Conservation (phyloP, 2,329 filamentous ascomycete genomes). For the Ophiocordyceps polyrhachis-furcata region DNA sequence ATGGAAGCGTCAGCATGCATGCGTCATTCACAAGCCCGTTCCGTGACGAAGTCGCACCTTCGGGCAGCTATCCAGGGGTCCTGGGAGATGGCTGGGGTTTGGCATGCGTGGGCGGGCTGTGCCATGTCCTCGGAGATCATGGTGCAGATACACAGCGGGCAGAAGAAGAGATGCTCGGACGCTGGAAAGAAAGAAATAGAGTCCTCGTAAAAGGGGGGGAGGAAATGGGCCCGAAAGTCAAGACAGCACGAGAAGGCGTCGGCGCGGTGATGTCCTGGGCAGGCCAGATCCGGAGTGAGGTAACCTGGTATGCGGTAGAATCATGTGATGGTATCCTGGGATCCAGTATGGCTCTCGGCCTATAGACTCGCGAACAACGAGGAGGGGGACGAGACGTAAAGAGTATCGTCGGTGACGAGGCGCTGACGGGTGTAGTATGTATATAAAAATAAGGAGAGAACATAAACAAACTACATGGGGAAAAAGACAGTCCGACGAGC, state of each 20-base stretch:
- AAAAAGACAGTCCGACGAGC: neutral
- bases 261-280: slow-evolving; percentile 1
- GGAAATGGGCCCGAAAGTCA: neutral
- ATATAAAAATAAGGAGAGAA: neutral
- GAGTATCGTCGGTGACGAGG: neutral
- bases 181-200: neutral
- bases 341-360: slow-evolving; percentile 1
- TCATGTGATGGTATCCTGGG: slow-evolving; percentile 3
- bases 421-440: neutral
- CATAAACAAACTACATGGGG: neutral
- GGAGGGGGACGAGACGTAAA: neutral
- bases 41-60: slow-evolving; percentile 24
- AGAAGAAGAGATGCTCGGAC: neutral
- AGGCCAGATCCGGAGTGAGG: slow-evolving; percentile 2
- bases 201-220: neutral
- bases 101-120: slow-evolving; percentile 29
- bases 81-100: slow-evolving; percentile 24
- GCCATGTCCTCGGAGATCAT: slow-evolving; percentile 24
- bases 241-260: neutral
- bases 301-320: slow-evolving; percentile 1
- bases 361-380: neutral
- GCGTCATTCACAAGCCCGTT: neutral
- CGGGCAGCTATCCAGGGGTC: slow-evolving; percentile 30
- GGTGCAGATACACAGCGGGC: slow-evolving; percentile 4
- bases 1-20: slow-evolving; percentile 2